Conservation (phyloP, 306 rosid species). For the Trichosanthes cucumerina region DNA sequence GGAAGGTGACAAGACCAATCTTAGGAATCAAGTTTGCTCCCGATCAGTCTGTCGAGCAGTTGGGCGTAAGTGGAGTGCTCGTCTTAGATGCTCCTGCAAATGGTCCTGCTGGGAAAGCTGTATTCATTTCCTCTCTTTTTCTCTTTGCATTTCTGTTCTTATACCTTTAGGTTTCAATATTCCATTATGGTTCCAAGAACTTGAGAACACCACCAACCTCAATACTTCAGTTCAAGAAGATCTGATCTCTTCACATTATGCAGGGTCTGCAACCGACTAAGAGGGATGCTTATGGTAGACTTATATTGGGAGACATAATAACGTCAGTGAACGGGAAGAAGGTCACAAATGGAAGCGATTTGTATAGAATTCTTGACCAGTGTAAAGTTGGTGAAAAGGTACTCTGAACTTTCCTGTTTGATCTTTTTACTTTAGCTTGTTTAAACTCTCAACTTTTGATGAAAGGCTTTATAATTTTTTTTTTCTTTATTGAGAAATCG, state of each 20-base stretch:
- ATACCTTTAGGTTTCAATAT: background rate
- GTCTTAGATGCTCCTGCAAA: slow-evolving; percentile 82
- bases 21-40: slow-evolving; percentile 98
- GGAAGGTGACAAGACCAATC: slow-evolving; percentile 97
- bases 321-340: slow-evolving; percentile 81
- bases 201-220: background rate
- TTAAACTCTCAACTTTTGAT: background rate
- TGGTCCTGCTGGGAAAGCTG: slow-evolving; percentile 99
- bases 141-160: background rate
- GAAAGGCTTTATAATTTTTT: background rate
- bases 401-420: background rate
- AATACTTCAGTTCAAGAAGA: background rate
- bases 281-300: slow-evolving; percentile 88
- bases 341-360: slow-evolving; percentile 81
- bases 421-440: background rate
- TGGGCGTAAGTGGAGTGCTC: slow-evolving; percentile 94
- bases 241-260: slow-evolving; percentile 16
- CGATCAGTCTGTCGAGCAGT: slow-evolving; percentile 95
- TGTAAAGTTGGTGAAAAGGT: slow-evolving; percentile 96
- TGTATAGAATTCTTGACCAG: slow-evolving; percentile 96
- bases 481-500: background rate
- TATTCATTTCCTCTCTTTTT: slow-evolving; percentile 16
- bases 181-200: background rate
- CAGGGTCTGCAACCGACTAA: slow-evolving; percentile 87
- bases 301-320: slow-evolving; percentile 88